These are phyloP conservation scores for Agaricales sp. DNA, from an alignment of 1,284 basidiomycete species.

Conservation along the genomic window DNA sequence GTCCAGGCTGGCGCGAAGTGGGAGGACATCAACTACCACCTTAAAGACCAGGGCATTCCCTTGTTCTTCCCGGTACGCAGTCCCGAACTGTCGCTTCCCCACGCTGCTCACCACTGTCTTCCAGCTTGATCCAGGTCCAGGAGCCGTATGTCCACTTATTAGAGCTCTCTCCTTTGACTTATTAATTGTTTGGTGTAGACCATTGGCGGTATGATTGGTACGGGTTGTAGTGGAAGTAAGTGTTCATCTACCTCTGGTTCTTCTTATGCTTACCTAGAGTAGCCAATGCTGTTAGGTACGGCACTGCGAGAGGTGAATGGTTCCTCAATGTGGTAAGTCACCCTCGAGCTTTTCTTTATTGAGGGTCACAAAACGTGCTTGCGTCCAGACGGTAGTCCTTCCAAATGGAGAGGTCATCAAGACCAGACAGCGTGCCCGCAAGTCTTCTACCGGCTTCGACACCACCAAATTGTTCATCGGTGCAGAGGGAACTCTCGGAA, in stretches of 20 bases:
- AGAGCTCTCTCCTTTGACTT: background rate
- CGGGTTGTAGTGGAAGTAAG: slow-evolving; percentile 46
- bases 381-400: slow-evolving; percentile 61
- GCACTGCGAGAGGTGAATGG: slow-evolving; percentile 68
- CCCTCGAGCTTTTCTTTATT: background rate
- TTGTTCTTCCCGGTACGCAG: slow-evolving; percentile 58
- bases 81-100: background rate
- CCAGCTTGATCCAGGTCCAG: slow-evolving; percentile 43
- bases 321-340: slow-evolving; percentile 50
- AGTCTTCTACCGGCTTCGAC: slow-evolving; percentile 72
- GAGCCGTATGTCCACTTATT: slow-evolving; percentile 27
- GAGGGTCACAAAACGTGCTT: background rate
- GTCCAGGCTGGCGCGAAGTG: slow-evolving; percentile 80
- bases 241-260: slow-evolving; percentile 5
- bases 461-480: slow-evolving; percentile 76
- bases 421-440: slow-evolving; percentile 61
- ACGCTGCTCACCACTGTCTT: background rate
- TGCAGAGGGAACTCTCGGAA: slow-evolving; percentile 74
- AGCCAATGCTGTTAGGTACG: slow-evolving; percentile 78
- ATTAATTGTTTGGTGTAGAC: slow-evolving; percentile 22
- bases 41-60: slow-evolving; percentile 59
- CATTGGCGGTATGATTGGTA: slow-evolving; percentile 47
- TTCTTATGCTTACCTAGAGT: slow-evolving; percentile 9
- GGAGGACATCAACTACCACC: slow-evolving; percentile 78
- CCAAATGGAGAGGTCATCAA: slow-evolving; percentile 75